Conservation (phyloP, 352 stramenopile genomes). For the Pythium vanterpoolii region DNA sequence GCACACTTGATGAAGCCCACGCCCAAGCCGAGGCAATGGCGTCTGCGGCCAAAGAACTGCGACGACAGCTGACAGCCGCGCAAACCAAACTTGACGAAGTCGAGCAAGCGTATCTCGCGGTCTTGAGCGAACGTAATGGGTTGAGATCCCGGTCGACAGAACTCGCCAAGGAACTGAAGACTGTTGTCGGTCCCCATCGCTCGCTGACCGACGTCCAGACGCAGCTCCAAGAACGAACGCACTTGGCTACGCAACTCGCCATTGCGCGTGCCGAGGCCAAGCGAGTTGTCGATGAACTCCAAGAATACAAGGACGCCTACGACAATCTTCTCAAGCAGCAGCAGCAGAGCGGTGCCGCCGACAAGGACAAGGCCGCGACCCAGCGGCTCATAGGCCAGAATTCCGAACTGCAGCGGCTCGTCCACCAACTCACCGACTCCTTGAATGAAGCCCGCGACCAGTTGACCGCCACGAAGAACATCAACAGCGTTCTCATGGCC, state of each 20-base stretch:
- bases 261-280: conserved; percentile 53
- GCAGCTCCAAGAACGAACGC: conserved; percentile 57
- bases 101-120: conserved; percentile 14
- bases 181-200: conserved; percentile 42
- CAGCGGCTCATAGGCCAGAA: conserved; percentile 65
- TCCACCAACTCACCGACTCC: conserved; percentile 74
- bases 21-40: conserved; percentile 12
- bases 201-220: conserved; percentile 49
- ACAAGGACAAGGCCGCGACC: conserved; percentile 61
- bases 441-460: conserved; percentile 71
- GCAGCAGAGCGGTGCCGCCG: conserved; percentile 31
- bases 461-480: conserved; percentile 63
- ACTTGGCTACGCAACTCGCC: conserved; percentile 50
- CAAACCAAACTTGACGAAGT: conserved; percentile 33
- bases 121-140: conserved; percentile 57
- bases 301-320: conserved; percentile 57
- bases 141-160: conserved; percentile 48
- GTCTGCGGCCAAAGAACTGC: conserved; percentile 34
- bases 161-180: conserved; percentile 58
- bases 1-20: conserved; percentile 26
- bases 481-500: conserved; percentile 68
- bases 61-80: conserved; percentile 34
- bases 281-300: conserved; percentile 46
- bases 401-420: conserved; percentile 56
- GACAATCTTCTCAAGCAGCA: conserved; percentile 43